These are phyloP conservation scores for Saccharomycopsis hybrid DNA, from an alignment of 1,139 yeast species.

Conservation along the genomic window DNA sequence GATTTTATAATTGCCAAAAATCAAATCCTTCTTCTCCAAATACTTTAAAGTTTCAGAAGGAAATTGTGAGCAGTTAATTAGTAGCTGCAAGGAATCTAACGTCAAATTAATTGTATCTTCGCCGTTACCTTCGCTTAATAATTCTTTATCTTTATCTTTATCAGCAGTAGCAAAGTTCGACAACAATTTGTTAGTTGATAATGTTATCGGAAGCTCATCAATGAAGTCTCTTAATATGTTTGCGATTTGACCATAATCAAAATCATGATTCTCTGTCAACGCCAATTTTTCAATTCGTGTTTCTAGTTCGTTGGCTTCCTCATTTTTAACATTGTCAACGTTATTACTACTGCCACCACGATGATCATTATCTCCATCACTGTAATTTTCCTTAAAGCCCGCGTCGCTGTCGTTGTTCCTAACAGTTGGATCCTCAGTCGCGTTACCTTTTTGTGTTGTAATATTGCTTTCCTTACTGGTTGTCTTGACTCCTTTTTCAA, in stretches of 20 bases:
- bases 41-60: slow-evolving; percentile 16
- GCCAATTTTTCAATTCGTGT: background rate
- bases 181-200: slow-evolving; percentile 3
- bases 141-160: background rate
- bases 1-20: slow-evolving; percentile 18
- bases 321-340: background rate
- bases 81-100: background rate
- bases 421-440: background rate
- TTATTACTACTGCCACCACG: too few species aligned
- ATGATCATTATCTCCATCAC: too few species aligned
- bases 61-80: slow-evolving; percentile 11
- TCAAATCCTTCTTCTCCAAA: slow-evolving; percentile 8
- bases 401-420: background rate
- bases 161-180: background rate
- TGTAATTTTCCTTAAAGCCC: background rate
- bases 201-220: slow-evolving; percentile 14
- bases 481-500: background rate
- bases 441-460: too few species aligned
- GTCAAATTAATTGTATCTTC: background rate
- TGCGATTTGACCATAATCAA: slow-evolving; percentile 15
- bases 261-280: slow-evolving; percentile 5
- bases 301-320: background rate
- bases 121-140: background rate
- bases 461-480: too few species aligned
- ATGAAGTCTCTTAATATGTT: slow-evolving; percentile 4